Percentiles rank a stretch among this genome's conserved stretches.
Evolutionary conservation across 768 basidiomycete genomes (phyloP).

Genomic region (Tulasnella sp.): DNA sequence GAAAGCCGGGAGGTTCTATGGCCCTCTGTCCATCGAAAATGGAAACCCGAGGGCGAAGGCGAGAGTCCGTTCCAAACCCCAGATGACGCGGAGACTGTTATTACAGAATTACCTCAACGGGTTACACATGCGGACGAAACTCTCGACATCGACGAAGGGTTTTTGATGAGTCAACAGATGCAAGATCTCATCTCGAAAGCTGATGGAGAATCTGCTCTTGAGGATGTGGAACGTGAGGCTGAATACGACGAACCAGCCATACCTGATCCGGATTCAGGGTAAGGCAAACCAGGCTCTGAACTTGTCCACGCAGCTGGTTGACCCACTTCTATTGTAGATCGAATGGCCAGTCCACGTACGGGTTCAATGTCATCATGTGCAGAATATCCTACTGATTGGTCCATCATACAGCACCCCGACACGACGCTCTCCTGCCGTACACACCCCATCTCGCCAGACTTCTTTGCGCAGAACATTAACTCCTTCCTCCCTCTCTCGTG

Average conservation of each 20-base stretch:
- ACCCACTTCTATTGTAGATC: not conserved
- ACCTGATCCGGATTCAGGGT: not conserved
- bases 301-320: no score
- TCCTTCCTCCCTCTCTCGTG: no score
- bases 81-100: not conserved
- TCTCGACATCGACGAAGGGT: conserved; percentile 40
- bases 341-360: not conserved
- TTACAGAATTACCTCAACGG: not conserved
- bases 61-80: conserved; percentile 11
- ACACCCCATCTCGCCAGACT: no score
- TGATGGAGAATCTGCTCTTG: conserved; percentile 5
- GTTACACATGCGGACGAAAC: conserved; percentile 2
- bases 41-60: conserved; percentile 34
- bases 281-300: no score
- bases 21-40: conserved; percentile 47
- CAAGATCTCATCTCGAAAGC: conserved; percentile 28
- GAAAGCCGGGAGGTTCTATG: conserved; percentile 83
- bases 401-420: no score
- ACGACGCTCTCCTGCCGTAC: no score
- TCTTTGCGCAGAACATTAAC: no score
- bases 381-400: no score
- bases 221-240: not conserved
- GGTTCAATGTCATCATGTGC: not conserved
- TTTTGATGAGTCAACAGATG: conserved; percentile 42
- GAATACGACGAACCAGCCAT: not conserved